Evolutionary conservation across 106 monocot genomes (phyloP).

Genomic region (Alisma plantagoaquatica): DNA sequence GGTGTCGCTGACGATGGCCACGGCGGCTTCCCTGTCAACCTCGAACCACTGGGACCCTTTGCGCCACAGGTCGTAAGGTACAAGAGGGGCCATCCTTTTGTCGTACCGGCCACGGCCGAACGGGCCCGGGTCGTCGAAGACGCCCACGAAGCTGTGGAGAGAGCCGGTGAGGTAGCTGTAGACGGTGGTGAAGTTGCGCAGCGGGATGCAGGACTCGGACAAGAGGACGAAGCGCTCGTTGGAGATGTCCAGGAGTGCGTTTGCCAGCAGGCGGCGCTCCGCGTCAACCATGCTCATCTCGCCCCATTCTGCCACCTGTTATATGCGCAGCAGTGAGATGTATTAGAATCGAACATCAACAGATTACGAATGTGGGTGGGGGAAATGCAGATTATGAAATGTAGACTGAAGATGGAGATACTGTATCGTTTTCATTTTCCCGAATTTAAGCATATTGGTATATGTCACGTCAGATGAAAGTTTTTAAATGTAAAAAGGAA

Average conservation of each 20-base stretch:
- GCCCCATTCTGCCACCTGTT: slow-evolving; percentile 16
- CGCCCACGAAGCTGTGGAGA: slow-evolving; percentile 9
- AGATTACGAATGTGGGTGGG: too few species aligned
- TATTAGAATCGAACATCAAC: too few species aligned
- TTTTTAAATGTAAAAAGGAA: too few species aligned
- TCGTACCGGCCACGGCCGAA: slow-evolving; percentile 13
- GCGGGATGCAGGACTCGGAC: slow-evolving; percentile 19
- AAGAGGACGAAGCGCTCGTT: slow-evolving; percentile 19
- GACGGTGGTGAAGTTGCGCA: slow-evolving; percentile 20
- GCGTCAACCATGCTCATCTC: slow-evolving; percentile 10
- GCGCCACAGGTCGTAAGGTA: slow-evolving; percentile 12
- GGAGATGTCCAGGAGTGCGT: slow-evolving; percentile 7
- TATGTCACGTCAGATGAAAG: too few species aligned
- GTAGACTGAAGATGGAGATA: too few species aligned
- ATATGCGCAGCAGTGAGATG: too few species aligned
- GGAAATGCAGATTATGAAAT: too few species aligned
- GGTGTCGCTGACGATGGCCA: too few species aligned
- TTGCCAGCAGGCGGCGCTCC: slow-evolving; percentile 12
- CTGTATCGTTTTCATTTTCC: too few species aligned
- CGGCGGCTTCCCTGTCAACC: too few species aligned
- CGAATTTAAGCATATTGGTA: too few species aligned
- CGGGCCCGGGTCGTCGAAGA: slow-evolving; percentile 13
- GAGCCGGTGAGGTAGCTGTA: slow-evolving; percentile 14
- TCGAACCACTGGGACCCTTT: too few species aligned
- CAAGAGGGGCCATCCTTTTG: slow-evolving; percentile 2